Conservation (phyloP, 78 protist species). For the Chrysochromulina parva region DNA sequence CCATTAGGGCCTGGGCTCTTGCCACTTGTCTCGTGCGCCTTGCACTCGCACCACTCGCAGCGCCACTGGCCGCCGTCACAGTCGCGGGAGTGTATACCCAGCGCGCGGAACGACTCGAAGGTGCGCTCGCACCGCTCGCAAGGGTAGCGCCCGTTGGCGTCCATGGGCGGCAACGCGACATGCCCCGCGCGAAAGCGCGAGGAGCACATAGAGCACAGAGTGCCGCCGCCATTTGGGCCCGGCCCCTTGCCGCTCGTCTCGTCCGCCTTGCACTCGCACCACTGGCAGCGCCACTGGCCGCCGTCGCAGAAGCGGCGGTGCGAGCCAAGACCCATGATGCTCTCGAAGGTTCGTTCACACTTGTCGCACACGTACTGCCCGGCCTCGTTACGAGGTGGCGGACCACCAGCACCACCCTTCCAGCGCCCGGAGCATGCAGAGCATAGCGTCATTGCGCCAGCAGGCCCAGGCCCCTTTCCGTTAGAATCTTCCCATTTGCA, state of each 20-base stretch:
- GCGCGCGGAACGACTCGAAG: background rate
- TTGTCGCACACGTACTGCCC: constrained; percentile 7
- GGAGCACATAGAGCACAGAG: background rate
- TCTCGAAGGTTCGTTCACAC: background rate
- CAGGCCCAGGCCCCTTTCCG: constrained; percentile 4
- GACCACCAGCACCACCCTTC: background rate
- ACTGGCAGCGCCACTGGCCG: background rate
- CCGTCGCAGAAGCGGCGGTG: background rate
- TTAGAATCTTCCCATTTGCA: background rate
- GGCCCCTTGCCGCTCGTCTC: background rate
- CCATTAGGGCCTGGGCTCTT: background rate
- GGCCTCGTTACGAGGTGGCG: background rate
- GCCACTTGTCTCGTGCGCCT: background rate
- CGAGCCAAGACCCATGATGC: background rate
- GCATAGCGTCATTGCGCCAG: background rate
- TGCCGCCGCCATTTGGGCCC: background rate
- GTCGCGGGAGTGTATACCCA: background rate
- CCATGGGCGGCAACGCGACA: background rate
- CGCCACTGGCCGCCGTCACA: constrained; percentile 15
- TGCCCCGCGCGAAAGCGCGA: background rate
- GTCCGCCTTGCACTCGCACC: background rate
- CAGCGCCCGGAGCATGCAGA: background rate
- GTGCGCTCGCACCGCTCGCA: background rate
- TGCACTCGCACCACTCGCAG: too few species aligned
- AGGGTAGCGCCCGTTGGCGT: background rate